A percentile compares a stretch with the other conserved stretches of the same genome.
phyloP scores from a whole-genome alignment of 2,329 filamentous ascomycete species.

The Aspergillus versicolor region DNA sequence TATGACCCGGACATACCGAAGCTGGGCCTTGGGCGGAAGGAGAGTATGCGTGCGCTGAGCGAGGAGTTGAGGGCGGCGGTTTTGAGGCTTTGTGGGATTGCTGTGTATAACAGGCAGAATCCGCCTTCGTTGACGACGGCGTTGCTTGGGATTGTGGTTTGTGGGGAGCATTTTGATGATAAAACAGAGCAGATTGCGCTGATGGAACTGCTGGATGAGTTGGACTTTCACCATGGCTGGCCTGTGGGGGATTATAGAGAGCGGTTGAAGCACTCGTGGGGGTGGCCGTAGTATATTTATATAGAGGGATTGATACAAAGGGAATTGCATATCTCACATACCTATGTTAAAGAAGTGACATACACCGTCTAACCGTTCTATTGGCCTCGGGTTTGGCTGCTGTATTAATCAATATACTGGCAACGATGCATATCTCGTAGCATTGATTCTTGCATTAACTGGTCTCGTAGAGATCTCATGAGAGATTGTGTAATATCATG shows the following conservation, averaged over 20 bases:
- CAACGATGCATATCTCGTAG: too few species aligned
- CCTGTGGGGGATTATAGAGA: background rate
- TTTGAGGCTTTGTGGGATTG: background rate
- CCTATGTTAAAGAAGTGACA: too few species aligned
- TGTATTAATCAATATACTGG: too few species aligned
- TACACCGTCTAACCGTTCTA: too few species aligned
- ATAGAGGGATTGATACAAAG: too few species aligned
- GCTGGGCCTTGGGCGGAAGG: slow-evolving; percentile 15
- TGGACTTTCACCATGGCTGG: background rate
- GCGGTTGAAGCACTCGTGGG: background rate
- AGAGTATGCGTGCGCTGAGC: background rate
- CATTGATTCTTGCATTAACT: too few species aligned
- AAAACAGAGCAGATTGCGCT: background rate
- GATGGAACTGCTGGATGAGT: background rate
- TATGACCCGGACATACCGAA: slow-evolving; percentile 48
- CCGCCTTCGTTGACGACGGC: slow-evolving; percentile 5
- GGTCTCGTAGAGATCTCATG: too few species aligned
- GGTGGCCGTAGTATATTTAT: background rate
- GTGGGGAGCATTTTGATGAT: background rate
- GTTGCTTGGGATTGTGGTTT: background rate
- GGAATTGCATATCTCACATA: too few species aligned
- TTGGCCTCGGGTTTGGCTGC: too few species aligned
- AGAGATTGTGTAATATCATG: too few species aligned
- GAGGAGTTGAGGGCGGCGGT: background rate
- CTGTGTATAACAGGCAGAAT: background rate